Evolutionary conservation across 2,329 filamentous ascomycete species (phyloP).

Genomic region (Trematosphaeria pertusa): DNA sequence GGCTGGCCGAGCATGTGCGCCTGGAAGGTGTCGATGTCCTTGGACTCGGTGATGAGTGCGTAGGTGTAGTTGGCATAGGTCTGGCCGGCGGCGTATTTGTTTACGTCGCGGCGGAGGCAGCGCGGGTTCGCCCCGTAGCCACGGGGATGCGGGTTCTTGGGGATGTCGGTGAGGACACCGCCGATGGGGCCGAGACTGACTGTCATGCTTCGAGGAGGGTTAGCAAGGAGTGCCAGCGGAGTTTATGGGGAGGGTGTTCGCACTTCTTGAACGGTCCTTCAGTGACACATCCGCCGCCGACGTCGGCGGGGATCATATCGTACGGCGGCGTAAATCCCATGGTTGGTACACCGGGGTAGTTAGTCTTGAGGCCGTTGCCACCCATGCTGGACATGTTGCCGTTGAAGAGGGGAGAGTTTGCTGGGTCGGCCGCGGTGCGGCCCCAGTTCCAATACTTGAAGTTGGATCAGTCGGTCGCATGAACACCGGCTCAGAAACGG

Average conservation of each 20-base stretch:
- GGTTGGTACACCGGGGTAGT: constrained; percentile 22
- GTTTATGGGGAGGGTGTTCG: background rate
- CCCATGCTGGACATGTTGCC: constrained; percentile 56
- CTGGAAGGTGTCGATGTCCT: constrained; percentile 44
- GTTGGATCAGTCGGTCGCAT: background rate
- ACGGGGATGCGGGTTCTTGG: constrained; percentile 34
- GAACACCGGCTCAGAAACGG: too few species aligned
- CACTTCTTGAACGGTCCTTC: constrained; percentile 58
- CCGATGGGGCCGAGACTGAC: constrained; percentile 56
- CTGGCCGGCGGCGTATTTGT: constrained; percentile 23
- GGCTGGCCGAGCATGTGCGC: constrained; percentile 45
- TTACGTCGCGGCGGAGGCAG: constrained; percentile 47
- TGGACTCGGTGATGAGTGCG: constrained; percentile 20
- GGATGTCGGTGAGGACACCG: constrained; percentile 34
- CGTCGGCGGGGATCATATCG: constrained; percentile 53
- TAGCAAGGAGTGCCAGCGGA: too few species aligned
- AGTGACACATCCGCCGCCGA: constrained; percentile 61
- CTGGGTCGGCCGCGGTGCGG: constrained; percentile 21
- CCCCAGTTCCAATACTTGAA: constrained; percentile 31
- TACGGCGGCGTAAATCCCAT: constrained; percentile 22
- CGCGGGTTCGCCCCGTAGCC: constrained; percentile 36
- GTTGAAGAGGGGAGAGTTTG: constrained; percentile 60
- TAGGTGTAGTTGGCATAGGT: constrained; percentile 28
- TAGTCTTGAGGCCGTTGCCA: constrained; percentile 51
- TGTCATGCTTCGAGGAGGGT: constrained; percentile 21